Evolutionary conservation across 139 green algal species (phyloP).

Genomic region (Picochlorum sp.): DNA sequence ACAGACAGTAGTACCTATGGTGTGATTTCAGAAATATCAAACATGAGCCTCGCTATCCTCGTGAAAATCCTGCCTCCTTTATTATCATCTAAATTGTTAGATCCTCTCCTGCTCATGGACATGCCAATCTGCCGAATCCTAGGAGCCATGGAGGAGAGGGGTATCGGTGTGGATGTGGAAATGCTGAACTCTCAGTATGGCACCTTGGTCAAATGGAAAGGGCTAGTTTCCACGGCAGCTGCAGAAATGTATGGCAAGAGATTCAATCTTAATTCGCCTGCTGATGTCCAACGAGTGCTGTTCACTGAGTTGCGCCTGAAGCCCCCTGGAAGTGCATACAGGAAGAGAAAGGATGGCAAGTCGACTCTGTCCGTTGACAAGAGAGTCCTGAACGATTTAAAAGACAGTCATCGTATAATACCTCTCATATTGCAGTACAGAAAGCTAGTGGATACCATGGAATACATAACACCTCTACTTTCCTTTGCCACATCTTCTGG

Average conservation of each 20-base stretch:
- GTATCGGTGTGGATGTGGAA: background rate
- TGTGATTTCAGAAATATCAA: background rate
- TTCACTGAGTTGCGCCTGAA: conserved; percentile 7
- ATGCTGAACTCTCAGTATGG: background rate
- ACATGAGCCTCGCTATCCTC: background rate
- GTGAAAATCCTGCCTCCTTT: background rate
- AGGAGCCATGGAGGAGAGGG: background rate
- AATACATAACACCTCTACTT: background rate
- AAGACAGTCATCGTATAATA: conserved; percentile 36
- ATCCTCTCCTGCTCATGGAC: background rate
- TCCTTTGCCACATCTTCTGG: background rate
- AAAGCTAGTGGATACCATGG: conserved; percentile 44
- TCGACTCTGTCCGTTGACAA: conserved; percentile 5
- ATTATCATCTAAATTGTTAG: background rate
- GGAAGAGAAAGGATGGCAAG: background rate
- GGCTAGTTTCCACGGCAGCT: background rate
- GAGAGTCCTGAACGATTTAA: conserved; percentile 46
- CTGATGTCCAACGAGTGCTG: conserved; percentile 4
- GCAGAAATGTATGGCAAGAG: background rate
- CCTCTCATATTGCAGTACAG: conserved; percentile 53
- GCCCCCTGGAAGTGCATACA: conserved; percentile 10
- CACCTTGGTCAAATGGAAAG: background rate
- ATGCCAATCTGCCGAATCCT: background rate
- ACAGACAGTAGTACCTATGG: background rate
- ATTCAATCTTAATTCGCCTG: background rate